phyloP scores from a whole-genome alignment of 2,329 filamentous ascomycete genomes.

The Elsinoe australis region DNA sequence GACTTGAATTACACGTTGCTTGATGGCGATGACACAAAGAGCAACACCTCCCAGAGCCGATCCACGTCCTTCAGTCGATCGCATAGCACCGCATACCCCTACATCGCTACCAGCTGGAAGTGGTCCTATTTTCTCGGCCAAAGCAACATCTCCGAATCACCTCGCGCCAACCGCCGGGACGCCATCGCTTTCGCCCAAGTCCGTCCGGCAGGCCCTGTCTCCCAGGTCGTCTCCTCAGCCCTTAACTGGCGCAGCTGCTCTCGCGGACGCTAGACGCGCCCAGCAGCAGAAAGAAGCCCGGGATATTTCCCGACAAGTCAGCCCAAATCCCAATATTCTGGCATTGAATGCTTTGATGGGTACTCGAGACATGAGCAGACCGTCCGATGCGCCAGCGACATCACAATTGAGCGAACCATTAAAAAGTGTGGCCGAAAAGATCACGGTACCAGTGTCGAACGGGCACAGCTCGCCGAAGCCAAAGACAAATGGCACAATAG shows the following conservation, averaged over 20 bases:
- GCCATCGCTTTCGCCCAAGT: constrained; percentile 35
- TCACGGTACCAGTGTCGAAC: constrained; percentile 41
- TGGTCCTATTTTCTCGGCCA: constrained; percentile 23
- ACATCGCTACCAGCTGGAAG: constrained; percentile 1
- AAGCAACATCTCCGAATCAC: not conserved
- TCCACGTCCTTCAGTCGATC: constrained; percentile 5
- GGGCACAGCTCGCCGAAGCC: constrained; percentile 10
- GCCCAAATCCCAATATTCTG: constrained; percentile 41
- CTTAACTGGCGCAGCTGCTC: constrained; percentile 42
- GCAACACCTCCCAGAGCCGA: constrained; percentile 9
- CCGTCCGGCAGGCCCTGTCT: constrained; percentile 34
- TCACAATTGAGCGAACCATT: constrained; percentile 43
- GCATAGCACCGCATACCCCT: constrained; percentile 2
- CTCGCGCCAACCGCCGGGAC: constrained; percentile 21
- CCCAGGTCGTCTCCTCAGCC: constrained; percentile 35
- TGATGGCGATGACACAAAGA: constrained; percentile 15
- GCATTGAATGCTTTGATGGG: constrained; percentile 39
- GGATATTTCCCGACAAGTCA: constrained; percentile 37
- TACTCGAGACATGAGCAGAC: constrained; percentile 36
- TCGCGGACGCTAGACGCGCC: constrained; percentile 41
- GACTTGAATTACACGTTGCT: not conserved
- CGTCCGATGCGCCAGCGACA: constrained; percentile 38
- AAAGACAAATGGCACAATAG: constrained; percentile 11
- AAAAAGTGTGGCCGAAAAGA: constrained; percentile 40
- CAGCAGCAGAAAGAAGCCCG: constrained; percentile 33